Conservation (phyloP, 768 basidiomycete species). For the Rhodotorula paludigena region DNA sequence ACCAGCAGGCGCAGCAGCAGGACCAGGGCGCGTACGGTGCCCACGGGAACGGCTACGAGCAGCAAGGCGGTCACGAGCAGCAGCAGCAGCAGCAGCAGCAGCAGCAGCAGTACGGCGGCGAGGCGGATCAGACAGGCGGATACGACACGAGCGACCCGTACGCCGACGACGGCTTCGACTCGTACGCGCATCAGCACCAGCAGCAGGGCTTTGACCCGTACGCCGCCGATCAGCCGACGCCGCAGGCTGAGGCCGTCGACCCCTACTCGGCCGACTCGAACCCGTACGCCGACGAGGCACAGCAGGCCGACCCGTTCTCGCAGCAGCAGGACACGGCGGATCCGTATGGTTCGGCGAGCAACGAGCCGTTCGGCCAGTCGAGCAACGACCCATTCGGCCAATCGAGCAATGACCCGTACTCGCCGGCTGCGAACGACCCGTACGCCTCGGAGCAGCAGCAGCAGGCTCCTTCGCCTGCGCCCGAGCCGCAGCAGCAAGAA, state of each 20-base stretch:
- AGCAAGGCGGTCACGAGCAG: not conserved
- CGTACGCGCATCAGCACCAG: not conserved
- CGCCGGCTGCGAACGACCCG: not conserved
- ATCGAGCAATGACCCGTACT: not conserved
- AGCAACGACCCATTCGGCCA: slow-evolving; percentile 5
- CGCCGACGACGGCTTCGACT: not conserved
- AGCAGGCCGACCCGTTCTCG: not conserved
- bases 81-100: not conserved
- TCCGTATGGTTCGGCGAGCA: not conserved
- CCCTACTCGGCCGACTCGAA: slow-evolving; percentile 13
- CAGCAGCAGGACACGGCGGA: not conserved
- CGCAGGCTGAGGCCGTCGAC: not conserved
- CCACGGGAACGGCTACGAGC: not conserved
- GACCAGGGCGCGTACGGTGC: not conserved
- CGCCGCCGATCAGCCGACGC: not conserved
- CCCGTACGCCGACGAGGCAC: slow-evolving; percentile 13
- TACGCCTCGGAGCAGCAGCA: not conserved
- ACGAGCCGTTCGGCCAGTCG: too few species aligned
- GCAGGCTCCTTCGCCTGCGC: not conserved
- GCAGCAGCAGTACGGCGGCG: slow-evolving; percentile 7
- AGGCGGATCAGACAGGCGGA: not conserved
- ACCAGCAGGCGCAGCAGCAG: not conserved
- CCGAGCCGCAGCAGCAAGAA: not conserved
- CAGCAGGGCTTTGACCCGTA: not conserved
- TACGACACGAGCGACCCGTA: slow-evolving; percentile 3